Evolutionary conservation across 2,329 filamentous ascomycete species (phyloP), one percentile per base, ranked within the genome.

Genomic region (Aphanoascus verrucosus): DNA sequence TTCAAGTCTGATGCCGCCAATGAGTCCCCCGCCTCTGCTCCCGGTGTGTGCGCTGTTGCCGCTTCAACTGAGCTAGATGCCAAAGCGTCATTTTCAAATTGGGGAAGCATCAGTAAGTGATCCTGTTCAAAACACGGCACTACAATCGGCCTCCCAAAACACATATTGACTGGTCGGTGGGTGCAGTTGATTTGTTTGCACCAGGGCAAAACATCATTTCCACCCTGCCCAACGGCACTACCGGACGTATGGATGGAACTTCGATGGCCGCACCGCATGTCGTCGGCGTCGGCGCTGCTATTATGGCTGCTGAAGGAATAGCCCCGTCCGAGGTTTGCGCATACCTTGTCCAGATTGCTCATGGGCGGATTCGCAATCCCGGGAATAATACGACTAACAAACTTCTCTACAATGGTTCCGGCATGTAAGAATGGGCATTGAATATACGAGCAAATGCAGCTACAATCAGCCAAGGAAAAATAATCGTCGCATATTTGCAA

Each of bases 291-390:
- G 74, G 78, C 55, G 75, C 78, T 7, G 77, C 77, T 59, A 67
- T 78, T 41, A 76, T 63, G 51, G 62, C 70, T 49, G 72, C 81
- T 50, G 76, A 81, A 68, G 61, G 66, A 45, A 65, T 82, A 56
- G 71, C 66, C 7, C 66, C 68, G 44, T 67, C 64, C 38, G 68
- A 62, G 8, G 73, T 81, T 52, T 69, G 68, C 32, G 58, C 70
- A 53, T 70, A 74, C 56, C 75, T 84, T 62, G 76, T 75, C 68
- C 64, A 69, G 56, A 74, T 84, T 28, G 81, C 78, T 35, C 58
- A 32, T 12, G 58, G 52, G 20, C 56, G 52, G 37, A 60, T 61
- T 47, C 57, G 63, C 51, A 56, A 60, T 52, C 56, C 58, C 2
- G 55, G 57, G 5, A 9, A 55, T 12, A 61, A 58, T 35, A 67